Base-by-base conservation (phyloP, 2,329 filamentous ascomycete genomes). In the Xylaria sp. region DNA sequence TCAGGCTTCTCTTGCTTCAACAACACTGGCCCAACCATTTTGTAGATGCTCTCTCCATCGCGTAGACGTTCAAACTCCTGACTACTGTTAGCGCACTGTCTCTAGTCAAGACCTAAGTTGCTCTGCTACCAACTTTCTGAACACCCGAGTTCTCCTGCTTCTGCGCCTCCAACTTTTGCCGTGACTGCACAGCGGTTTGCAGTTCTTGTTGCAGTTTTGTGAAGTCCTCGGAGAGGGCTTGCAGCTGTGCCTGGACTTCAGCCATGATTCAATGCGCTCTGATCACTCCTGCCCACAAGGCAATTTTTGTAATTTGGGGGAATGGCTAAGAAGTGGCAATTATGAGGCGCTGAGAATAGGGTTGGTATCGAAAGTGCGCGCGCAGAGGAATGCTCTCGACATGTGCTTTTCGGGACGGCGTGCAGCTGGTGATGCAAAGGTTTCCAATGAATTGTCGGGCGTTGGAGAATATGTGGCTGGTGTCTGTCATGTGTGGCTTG, bases 1-100 rank as follows among this genome's bases (percentile, higher is more conserved):
- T 99, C 94, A 1, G 85, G 77, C 72, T 90, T 92, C 53, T 97
- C 94, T 74, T 99, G 94, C 80, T 97, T 97, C 67, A 99, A 74
- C 37, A 99, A 77, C 6, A 97, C 90, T 0, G 94, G 94, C 0
- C 94, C 94, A 43, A 96, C 86, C 39, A 97, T 85, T 76, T 97
- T 99, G 84, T 96, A 99, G 72, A 99, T 96, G 60, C 86, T 91
- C 67, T 95, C 89, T 64, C 88, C 89, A 37, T 92, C 88, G 65
- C 87, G 84, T 54, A 97, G 80, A 49, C 82, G 81, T 39, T 85
- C 80, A 72, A 97, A 97, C 73, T 97, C 93, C 87, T 94, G 60
- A 29, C 16, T 16, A 22, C 1, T 45, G 17, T 57, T 46, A 57
- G 56, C 20, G 16, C 13, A 13, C 7, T 20, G 21, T 21, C 24